Base-by-base conservation (phyloP, 345 rosid genomes). In the Noccaea bulbosa region DNA sequence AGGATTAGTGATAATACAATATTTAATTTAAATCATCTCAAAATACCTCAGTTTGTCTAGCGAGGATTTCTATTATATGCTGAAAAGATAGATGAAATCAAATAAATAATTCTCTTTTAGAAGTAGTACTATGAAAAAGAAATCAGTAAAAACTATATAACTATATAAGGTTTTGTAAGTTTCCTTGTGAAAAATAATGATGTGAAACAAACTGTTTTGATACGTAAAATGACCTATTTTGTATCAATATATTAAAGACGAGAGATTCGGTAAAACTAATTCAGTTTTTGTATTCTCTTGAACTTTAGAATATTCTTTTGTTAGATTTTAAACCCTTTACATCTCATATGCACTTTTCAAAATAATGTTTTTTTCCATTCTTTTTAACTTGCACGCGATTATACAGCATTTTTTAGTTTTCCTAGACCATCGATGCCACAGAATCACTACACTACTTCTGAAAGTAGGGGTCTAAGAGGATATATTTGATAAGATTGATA, bases 401-500 rank as follows among this genome's bases (percentile, higher is more conserved):
- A 40, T 3, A 66, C 20, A 7, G 60, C 58, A 67, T 54, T 17
- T 17, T 17, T 20, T 56, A 55, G 72, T 56, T 68, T 68, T 54
- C 54, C 46, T 56, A 44, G 49, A 51, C 32, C 50, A 27, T 41
- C 37, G 9, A 12, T 22, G 51, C 71, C 61, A 53, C 33, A 41
- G 37, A 11, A 7, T 41, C 20, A 15, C 33, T 41, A 67, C 52
- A 32, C 64, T 67, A 55, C 22, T 39, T 27, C 48, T 43, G 54
- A 56, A 55, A 68, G 24, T 34, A 54, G 45, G 35, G 58, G 63
- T 35, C 51, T 7, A 67, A 38, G 30, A 44, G 10, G 1, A 55
- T 34, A 17, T 41, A 45, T 56, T 22, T 46, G 65, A 69, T 46
- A 57, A 67, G 11, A 68, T 35, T 44, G 54, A 43, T 67, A 67